These are phyloP conservation scores for Neurospora sp. DNA, from an alignment of 2,329 filamentous ascomycete species.

Conservation along the genomic window DNA sequence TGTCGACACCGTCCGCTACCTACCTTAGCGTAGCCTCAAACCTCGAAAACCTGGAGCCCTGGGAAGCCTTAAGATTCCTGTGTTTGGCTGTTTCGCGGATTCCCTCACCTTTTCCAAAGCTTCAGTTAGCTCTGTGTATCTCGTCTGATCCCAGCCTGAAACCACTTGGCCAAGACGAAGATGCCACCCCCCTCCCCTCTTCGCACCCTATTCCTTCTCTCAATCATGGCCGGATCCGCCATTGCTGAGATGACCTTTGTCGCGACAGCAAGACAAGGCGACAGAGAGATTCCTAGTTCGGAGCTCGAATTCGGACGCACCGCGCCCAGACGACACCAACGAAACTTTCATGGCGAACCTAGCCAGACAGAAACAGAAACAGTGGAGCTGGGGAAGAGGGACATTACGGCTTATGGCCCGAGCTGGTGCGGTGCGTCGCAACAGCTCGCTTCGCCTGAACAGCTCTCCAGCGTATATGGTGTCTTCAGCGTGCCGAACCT, in stretches of 20 bases:
- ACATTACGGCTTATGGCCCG: conserved; percentile 15
- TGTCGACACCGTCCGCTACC: neutral
- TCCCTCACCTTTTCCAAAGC: neutral
- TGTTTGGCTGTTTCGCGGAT: neutral
- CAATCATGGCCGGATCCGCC: conserved; percentile 4
- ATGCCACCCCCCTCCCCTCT: neutral
- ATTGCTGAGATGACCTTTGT: conserved; percentile 13
- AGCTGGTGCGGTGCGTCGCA: conserved; percentile 22
- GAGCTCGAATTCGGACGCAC: conserved; percentile 10
- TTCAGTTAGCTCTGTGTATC: neutral
- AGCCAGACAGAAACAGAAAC: neutral
- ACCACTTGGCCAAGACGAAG: neutral
- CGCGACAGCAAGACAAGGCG: conserved; percentile 10
- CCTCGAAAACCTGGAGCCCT: neutral
- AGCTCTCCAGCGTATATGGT: conserved; percentile 15
- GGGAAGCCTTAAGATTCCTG: neutral
- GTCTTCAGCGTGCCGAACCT: conserved; percentile 20
- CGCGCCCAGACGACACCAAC: neutral
- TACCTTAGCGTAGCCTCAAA: neutral
- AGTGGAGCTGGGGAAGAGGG: conserved; percentile 2
- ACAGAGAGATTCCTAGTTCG: conserved; percentile 9
- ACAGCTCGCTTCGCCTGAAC: conserved; percentile 11
- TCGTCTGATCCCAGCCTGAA: neutral
- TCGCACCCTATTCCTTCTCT: neutral
- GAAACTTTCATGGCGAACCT: neutral